A percentile compares a stretch with the other conserved stretches of the same genome.
Conservation (phyloP, 176 grass and related monocot species). For the Oryza glaberrima region DNA sequence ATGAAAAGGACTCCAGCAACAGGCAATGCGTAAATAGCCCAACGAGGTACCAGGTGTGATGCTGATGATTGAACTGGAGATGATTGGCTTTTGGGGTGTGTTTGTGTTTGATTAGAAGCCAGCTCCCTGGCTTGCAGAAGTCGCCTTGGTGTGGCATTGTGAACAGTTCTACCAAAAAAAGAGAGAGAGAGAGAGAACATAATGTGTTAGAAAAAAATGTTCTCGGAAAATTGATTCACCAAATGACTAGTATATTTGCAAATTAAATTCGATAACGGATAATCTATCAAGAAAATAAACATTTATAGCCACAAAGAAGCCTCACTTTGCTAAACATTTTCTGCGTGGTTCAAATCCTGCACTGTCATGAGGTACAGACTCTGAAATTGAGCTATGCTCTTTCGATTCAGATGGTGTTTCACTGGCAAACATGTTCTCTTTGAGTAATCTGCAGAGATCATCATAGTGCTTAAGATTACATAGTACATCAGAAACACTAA, state of each 20-base stretch:
- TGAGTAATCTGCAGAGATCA: conserved; percentile 44
- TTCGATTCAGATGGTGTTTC: conserved; percentile 21
- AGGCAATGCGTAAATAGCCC: conserved; percentile 36
- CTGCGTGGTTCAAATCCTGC: conserved; percentile 20
- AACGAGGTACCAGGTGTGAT: neutral
- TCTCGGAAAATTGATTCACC: too few relatives aligned
- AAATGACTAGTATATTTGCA: too few relatives aligned
- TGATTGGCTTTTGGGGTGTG: neutral
- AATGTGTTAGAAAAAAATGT: neutral
- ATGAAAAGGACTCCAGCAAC: conserved; percentile 47
- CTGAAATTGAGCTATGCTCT: conserved; percentile 36
- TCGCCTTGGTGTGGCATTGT: conserved; percentile 20
- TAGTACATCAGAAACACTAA: neutral
- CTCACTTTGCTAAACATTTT: conserved; percentile 46
- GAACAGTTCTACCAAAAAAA: conserved; percentile 15
- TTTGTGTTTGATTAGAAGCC: neutral
- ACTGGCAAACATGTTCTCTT: conserved; percentile 45
- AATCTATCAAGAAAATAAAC: neutral
- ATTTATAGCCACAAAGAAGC: neutral
- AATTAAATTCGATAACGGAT: too few relatives aligned
- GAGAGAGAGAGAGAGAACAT: neutral
- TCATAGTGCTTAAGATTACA: conserved; percentile 6
- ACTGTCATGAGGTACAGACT: conserved; percentile 21
- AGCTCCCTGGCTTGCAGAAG: neutral
- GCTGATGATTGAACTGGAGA: neutral